phyloP scores from a whole-genome alignment of 208 protist genomes.

The Trypanosoma vivax region DNA sequence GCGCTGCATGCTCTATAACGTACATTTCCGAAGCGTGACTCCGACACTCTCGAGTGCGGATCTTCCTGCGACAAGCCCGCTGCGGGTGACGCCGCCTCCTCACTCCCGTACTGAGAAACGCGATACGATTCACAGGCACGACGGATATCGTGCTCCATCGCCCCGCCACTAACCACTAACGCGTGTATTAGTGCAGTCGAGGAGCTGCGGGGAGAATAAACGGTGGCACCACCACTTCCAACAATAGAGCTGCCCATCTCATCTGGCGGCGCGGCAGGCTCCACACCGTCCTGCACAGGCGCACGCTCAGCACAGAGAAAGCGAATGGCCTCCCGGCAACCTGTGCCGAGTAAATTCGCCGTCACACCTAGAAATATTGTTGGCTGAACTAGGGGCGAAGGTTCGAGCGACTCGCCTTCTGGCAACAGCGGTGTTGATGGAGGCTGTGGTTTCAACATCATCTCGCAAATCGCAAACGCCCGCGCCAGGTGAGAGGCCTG shows the following conservation, averaged over 20 bases:
- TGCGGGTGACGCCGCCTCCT: neutral
- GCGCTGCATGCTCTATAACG: slow-evolving; percentile 18
- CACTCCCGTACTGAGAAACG: slow-evolving; percentile 31
- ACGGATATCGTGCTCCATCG: slow-evolving; percentile 84
- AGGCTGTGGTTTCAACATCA: slow-evolving; percentile 48
- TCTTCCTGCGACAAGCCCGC: neutral
- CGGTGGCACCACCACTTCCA: neutral
- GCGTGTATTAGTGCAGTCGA: slow-evolving; percentile 28
- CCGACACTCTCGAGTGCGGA: neutral
- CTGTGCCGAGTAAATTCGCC: slow-evolving; percentile 78
- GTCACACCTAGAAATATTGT: slow-evolving; percentile 65
- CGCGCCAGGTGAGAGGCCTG: slow-evolving; percentile 69
- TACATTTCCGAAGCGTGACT: slow-evolving; percentile 57
- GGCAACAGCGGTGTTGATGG: slow-evolving; percentile 25
- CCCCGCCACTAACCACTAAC: slow-evolving; percentile 79
- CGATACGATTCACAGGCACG: slow-evolving; percentile 56
- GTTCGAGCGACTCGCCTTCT: neutral
- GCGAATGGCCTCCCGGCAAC: slow-evolving; percentile 68
- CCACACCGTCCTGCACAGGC: slow-evolving; percentile 14
- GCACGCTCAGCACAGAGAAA: slow-evolving; percentile 75
- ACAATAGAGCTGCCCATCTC: neutral
- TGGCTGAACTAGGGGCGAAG: slow-evolving; percentile 27
- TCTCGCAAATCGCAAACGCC: slow-evolving; percentile 35
- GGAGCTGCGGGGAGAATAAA: slow-evolving; percentile 1
- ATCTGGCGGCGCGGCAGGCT: slow-evolving; percentile 15